phyloP scores from a whole-genome alignment of 495 filamentous ascomycete genomes.

The Trichoderma virens region DNA sequence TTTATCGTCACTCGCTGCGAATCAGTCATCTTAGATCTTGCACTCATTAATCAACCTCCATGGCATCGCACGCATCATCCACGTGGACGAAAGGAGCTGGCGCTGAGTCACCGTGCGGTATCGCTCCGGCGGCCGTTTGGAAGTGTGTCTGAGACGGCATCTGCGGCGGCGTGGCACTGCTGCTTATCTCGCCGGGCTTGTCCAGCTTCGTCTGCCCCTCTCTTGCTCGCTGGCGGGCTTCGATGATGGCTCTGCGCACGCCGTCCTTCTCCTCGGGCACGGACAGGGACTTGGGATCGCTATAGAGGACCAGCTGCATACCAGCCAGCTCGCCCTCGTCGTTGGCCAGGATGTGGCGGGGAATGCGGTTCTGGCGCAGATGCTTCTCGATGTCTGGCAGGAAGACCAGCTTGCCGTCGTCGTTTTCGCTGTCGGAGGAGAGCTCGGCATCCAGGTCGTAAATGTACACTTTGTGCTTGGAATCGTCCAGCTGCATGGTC shows the following conservation, averaged over 20 bases:
- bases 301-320: slow-evolving; percentile 75
- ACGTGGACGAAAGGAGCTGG: too few relatives aligned
- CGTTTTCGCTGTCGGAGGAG: slow-evolving; percentile 43
- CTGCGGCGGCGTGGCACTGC: neutral
- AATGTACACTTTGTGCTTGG: slow-evolving; percentile 81
- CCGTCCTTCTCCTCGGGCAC: slow-evolving; percentile 70
- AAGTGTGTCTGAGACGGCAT: neutral
- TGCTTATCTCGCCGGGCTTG: neutral
- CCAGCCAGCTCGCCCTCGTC: slow-evolving; percentile 37
- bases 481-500: slow-evolving; percentile 80
- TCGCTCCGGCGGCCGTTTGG: neutral
- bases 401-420: slow-evolving; percentile 57
- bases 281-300: slow-evolving; percentile 65
- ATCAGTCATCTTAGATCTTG: neutral
- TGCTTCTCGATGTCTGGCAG: slow-evolving; percentile 78
- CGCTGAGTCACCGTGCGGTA: slow-evolving; percentile 6
- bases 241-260: slow-evolving; percentile 79
- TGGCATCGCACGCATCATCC: neutral
- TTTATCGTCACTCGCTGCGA: neutral
- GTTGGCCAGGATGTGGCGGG: slow-evolving; percentile 51
- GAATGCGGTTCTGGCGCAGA: slow-evolving; percentile 56
- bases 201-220: slow-evolving; percentile 24
- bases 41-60: slow-evolving; percentile 5
- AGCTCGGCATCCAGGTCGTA: slow-evolving; percentile 85
- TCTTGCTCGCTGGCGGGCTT: slow-evolving; percentile 61